These are phyloP conservation scores for Pseudopediastrum boryanum DNA, from an alignment of 139 green algal genomes.

Conservation along the genomic window DNA sequence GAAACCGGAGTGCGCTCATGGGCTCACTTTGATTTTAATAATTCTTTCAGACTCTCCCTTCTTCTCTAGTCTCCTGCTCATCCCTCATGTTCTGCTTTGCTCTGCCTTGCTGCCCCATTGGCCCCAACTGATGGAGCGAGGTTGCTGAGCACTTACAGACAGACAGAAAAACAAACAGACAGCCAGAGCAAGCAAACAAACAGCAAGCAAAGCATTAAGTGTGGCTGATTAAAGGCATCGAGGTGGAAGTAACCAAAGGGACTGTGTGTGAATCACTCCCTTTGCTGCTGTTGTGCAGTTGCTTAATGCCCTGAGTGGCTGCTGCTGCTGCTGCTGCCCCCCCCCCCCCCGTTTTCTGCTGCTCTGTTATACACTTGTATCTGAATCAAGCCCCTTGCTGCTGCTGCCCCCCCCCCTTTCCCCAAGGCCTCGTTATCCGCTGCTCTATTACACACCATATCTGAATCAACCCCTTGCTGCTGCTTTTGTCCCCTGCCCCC, in stretches of 20 bases:
- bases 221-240: too few species aligned
- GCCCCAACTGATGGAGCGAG: neutral
- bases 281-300: too few species aligned
- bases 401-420: neutral
- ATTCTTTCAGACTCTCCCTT: neutral
- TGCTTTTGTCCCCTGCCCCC: too few species aligned
- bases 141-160: neutral
- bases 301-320: too few species aligned
- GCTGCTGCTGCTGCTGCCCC: too few species aligned
- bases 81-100: neutral
- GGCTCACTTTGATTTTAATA: neutral
- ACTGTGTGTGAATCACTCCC: too few species aligned
- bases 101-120: neutral
- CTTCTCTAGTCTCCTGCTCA: neutral
- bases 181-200: neutral
- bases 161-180: neutral
- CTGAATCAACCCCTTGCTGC: too few species aligned
- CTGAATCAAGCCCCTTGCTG: neutral
- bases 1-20: neutral
- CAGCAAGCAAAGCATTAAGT: neutral
- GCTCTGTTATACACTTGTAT: neutral
- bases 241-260: too few species aligned
- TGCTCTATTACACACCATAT: too few species aligned
- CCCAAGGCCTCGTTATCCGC: too few species aligned
- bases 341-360: too few species aligned